phyloP scores from a whole-genome alignment of 1,284 basidiomycete species.

The Inonotus hispidus region DNA sequence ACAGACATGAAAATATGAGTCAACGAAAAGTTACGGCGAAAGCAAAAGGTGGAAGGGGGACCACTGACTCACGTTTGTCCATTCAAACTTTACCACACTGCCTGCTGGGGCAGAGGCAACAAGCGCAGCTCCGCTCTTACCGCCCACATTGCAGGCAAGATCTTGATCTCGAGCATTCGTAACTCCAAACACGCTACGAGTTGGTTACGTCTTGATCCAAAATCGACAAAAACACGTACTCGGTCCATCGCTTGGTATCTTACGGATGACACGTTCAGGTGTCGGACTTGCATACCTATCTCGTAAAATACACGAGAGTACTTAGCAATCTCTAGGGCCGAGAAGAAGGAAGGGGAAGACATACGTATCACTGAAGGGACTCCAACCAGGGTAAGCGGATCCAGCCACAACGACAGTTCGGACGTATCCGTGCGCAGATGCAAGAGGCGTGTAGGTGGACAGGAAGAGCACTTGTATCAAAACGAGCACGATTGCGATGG shows the following conservation, averaged over 20 bases:
- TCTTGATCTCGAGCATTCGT: slow-evolving; percentile 24
- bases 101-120: slow-evolving; percentile 26
- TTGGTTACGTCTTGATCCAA: not conserved
- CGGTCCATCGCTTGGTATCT: slow-evolving; percentile 30
- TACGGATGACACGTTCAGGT: slow-evolving; percentile 27
- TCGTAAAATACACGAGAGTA: not conserved
- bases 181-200: slow-evolving; percentile 19
- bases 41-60: not conserved
- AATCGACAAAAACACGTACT: slow-evolving; percentile 20
- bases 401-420: slow-evolving; percentile 22
- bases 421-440: slow-evolving; percentile 26
- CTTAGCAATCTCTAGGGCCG: not conserved
- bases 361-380: slow-evolving; percentile 24
- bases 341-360: slow-evolving; percentile 20
- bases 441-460: slow-evolving; percentile 4
- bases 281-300: slow-evolving; percentile 21
- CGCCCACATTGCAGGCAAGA: slow-evolving; percentile 30
- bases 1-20: not conserved
- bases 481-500: slow-evolving; percentile 5
- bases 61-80: slow-evolving; percentile 24
- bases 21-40: not conserved
- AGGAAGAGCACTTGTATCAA: slow-evolving; percentile 1
- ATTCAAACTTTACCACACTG: slow-evolving; percentile 27
- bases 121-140: slow-evolving; percentile 24
- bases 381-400: slow-evolving; percentile 27